These are phyloP conservation scores for Dryas alaskensis DNA, from an alignment of 306 rosid genomes.

Conservation along the genomic window DNA sequence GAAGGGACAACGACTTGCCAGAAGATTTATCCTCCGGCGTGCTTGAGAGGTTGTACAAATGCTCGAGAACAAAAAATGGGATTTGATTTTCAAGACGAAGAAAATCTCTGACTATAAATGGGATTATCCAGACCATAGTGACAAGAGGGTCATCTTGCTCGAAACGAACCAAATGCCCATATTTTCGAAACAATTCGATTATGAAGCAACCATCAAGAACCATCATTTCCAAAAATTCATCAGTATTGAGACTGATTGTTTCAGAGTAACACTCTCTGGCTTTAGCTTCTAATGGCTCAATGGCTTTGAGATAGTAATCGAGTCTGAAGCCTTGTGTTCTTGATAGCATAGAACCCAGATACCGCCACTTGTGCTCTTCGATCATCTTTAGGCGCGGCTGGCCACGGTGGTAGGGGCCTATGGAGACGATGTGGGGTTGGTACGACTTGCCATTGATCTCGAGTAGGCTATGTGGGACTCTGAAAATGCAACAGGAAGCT, in stretches of 20 bases:
- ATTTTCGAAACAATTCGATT: conserved; percentile 49
- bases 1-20: conserved; percentile 22
- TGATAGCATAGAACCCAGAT: conserved; percentile 38
- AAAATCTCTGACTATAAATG: conserved; percentile 50
- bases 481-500: conserved; percentile 50
- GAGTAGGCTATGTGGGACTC: conserved; percentile 45
- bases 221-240: conserved; percentile 53
- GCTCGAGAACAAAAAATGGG: conserved; percentile 52
- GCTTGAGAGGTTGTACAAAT: conserved; percentile 32
- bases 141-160: conserved; percentile 47
- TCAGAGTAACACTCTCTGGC: conserved; percentile 67
- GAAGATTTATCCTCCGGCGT: conserved; percentile 9
- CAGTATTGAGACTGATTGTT: conserved; percentile 13
- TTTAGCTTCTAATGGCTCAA: conserved; percentile 30
- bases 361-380: conserved; percentile 61
- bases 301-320: conserved; percentile 18
- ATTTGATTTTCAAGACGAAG: conserved; percentile 75
- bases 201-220: conserved; percentile 70
- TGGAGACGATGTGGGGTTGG: conserved; percentile 59
- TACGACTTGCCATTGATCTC: conserved; percentile 52
- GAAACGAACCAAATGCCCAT: conserved; percentile 18
- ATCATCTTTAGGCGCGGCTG: conserved; percentile 45
- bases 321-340: conserved; percentile 30
- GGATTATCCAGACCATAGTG: conserved; percentile 47
- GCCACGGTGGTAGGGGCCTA: conserved; percentile 59